These are phyloP conservation scores for Fusarium sp. DNA, from an alignment of 2,329 filamentous ascomycete species.

Conservation along the genomic window DNA sequence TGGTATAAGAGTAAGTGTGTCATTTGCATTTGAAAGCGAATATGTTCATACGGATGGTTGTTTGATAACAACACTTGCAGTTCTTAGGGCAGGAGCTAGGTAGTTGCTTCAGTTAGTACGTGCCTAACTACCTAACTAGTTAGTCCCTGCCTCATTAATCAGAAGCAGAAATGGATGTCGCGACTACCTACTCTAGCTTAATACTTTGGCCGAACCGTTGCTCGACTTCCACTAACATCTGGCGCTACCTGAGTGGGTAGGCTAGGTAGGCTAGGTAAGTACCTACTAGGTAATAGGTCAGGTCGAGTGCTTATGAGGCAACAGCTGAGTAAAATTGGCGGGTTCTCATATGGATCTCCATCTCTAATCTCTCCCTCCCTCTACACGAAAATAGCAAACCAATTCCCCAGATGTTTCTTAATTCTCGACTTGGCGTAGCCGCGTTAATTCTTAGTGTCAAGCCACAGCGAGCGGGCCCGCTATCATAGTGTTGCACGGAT, in stretches of 20 bases:
- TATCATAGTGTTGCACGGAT: slow-evolving; percentile 36
- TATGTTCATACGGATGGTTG: not conserved
- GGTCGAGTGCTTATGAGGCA: not conserved
- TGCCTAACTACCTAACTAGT: not conserved
- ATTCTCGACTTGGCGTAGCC: slow-evolving; percentile 23
- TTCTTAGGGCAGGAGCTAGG: not conserved
- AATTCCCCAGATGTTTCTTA: slow-evolving; percentile 35
- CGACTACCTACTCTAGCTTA: not conserved
- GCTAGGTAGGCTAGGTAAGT: not conserved
- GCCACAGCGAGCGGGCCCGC: slow-evolving; percentile 13
- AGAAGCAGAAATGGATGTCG: slow-evolving; percentile 2
- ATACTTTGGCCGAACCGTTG: not conserved
- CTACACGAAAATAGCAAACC: slow-evolving; percentile 14
- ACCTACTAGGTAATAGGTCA: not conserved
- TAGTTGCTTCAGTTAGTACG: not conserved
- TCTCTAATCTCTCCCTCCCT: slow-evolving; percentile 25
- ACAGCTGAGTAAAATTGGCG: slow-evolving; percentile 11
- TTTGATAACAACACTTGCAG: not conserved
- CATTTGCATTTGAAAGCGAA: not conserved
- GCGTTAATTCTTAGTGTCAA: slow-evolving; percentile 27
- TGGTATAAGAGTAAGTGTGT: not conserved
- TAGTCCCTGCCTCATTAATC: slow-evolving; percentile 4
- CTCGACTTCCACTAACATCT: slow-evolving; percentile 1
- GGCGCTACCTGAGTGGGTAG: not conserved
- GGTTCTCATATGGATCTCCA: slow-evolving; percentile 15